Conservation (phyloP, 768 basidiomycete genomes). For the Phlegmacium glaucopus region DNA sequence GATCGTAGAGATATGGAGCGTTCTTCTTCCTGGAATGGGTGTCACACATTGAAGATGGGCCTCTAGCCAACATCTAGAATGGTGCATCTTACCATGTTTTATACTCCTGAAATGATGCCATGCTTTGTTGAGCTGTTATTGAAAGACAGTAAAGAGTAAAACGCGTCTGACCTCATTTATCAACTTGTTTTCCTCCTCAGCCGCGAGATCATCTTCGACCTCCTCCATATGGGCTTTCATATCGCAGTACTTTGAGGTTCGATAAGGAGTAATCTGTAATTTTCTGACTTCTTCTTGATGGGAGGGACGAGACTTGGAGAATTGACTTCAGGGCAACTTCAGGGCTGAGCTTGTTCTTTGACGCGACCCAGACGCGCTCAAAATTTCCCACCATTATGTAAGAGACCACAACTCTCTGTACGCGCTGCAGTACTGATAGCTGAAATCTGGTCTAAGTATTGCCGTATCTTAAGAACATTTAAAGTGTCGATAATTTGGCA, state of each 20-base stretch:
- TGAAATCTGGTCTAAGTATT: too few relatives aligned
- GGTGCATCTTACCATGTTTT: conserved; percentile 64
- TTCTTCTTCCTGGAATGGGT: conserved; percentile 78
- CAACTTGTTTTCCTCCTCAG: conserved; percentile 85
- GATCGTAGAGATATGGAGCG: conserved; percentile 96
- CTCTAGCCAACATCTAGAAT: not conserved
- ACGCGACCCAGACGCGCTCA: conserved; percentile 41
- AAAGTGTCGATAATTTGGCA: too few relatives aligned
- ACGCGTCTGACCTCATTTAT: conserved; percentile 69
- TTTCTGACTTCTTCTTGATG: not conserved
- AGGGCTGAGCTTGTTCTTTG: conserved; percentile 9
- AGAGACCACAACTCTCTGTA: not conserved
- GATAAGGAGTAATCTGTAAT: too few relatives aligned
- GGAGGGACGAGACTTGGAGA: not conserved
- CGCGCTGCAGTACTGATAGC: too few relatives aligned
- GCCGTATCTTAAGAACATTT: too few relatives aligned
- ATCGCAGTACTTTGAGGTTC: not conserved
- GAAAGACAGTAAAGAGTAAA: not conserved
- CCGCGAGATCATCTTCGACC: conserved; percentile 74
- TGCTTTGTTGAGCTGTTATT: too few relatives aligned
- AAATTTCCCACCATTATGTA: conserved; percentile 32
- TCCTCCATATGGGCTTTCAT: conserved; percentile 62
- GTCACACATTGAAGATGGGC: conserved; percentile 1
- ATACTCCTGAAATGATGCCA: conserved; percentile 55
- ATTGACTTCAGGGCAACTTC: not conserved